phyloP scores from a whole-genome alignment of 2,329 filamentous ascomycete genomes.

The Monilinia aucupariae region DNA sequence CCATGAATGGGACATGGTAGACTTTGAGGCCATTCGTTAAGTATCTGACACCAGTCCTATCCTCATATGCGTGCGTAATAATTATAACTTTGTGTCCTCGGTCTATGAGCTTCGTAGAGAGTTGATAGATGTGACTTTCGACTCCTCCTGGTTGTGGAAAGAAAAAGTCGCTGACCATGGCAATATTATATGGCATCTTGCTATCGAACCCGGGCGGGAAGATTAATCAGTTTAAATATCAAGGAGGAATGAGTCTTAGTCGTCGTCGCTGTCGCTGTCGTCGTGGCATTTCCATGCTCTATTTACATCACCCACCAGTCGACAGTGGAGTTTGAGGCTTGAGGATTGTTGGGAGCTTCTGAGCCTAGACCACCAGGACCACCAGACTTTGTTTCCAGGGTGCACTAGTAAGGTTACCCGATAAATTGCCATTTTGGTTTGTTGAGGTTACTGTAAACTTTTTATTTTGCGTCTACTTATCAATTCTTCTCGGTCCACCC shows the following conservation, averaged over 20 bases:
- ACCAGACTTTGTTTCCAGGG: too few relatives aligned
- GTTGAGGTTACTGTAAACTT: slow-evolving; percentile 16
- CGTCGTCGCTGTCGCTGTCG: background rate
- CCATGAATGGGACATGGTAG: slow-evolving; percentile 92
- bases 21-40: slow-evolving; percentile 97
- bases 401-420: too few relatives aligned
- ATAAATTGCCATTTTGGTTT: slow-evolving; percentile 1
- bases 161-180: slow-evolving; percentile 99
- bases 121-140: slow-evolving; percentile 97
- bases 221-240: background rate
- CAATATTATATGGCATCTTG: slow-evolving; percentile 55
- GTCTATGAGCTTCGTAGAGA: slow-evolving; percentile 93
- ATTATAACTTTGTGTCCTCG: slow-evolving; percentile 97
- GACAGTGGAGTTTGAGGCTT: background rate
- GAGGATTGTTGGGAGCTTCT: background rate
- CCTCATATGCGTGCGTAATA: slow-evolving; percentile 91
- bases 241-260: background rate
- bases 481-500: background rate
- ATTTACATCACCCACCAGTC: background rate
- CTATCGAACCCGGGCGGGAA: background rate
- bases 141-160: slow-evolving; percentile 95
- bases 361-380: background rate
- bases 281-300: background rate
- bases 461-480: slow-evolving; percentile 16
- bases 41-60: slow-evolving; percentile 86